Evolutionary conservation across 345 rosid genomes (phyloP), one percentile per base, ranked within the genome.

Genomic region (Kandelia obovata): DNA sequence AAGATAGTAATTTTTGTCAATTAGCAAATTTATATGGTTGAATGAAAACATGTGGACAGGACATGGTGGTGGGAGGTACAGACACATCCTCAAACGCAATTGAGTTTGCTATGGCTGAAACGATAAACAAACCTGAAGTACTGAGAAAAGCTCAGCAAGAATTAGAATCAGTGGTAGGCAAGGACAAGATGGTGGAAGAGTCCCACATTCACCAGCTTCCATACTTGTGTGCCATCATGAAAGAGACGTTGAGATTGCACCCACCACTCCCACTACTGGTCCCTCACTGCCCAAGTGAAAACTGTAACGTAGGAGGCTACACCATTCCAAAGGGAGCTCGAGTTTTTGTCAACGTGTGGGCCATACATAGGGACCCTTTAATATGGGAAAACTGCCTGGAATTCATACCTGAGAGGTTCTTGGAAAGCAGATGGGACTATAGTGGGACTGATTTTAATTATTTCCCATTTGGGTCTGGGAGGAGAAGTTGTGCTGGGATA

Each of bases 381-480:
- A 13, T 81, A 0, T 88, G 92, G 90, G 79, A 83, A 32, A 71
- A 84, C 5, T 88, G 87, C 0, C 11, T 75, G 49, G 87, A 82
- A 63, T 88, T 88, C 32, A 59, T 65, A 10, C 90, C 88, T 0
- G 86, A 84, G 28, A 84, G 92, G 77, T 84, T 88, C 68, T 30
- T 81, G 75, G 60, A 75, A 21, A 23, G 39, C 8, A 70, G 66
- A 30, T 84, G 73, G 76, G 97, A 87, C 60, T 86, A 73, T 37
- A 83, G 78, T n/a, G 96, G 94, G 53, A 79, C 53, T 2, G 79
- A 92, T 57, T 83, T 83, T 62, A 79, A 35, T 13, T 89, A 73
- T 77, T 70, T 89, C 21, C 97, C 96, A n/a, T 92, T 92, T n/a
- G 96, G 96, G 70, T 88, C 93, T 2, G 96, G 97, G 2, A 61